Evolutionary conservation across 179 eudicot genomes (phyloP), one percentile per base, ranked within the genome.

Genomic region (Spinacia oleracea): DNA sequence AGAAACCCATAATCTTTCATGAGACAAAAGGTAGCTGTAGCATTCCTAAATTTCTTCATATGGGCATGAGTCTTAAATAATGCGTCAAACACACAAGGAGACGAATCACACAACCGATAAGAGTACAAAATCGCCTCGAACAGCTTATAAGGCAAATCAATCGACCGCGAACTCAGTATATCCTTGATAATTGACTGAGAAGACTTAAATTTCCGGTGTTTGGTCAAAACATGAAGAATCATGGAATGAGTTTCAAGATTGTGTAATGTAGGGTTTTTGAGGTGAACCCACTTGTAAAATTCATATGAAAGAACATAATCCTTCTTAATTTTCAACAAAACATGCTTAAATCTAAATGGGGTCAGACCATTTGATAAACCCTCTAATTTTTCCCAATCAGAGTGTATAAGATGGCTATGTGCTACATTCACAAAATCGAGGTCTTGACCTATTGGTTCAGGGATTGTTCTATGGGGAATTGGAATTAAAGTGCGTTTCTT

Each of bases 1-100:
- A 89, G 46, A 84, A 94, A 91, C 62, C 97, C 94, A 35, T 93
- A 89, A 60, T 89, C 93, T 84, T 82, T 93, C 97, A 94, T 91
- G 10, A 60, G 80, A 35, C 64, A 77, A 81, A 86, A 94, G 3
- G 84, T 84, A 70, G 82, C 82, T 0, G 86, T 85, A 35, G 93
- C 96, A 84, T 86, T 77, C 81, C 94, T 87, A 76, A 90, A 81
- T 81, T 88, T 91, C 84, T 81, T 93, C 92, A 91, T 43, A 74
- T 86, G 94, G 1, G 98, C 97, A 79, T 83, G 84, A 35, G 91
- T 88, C 81, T 87, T 93, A 78, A 94, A 94, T 59, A 94, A 83
- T 23, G 83, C 73, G 77, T 94, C 97, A 66, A 93, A 94, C 9
- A 91, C 97, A 80, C 79, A 84, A 18, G 94, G 83, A 4, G 97